phyloP scores from a whole-genome alignment of 225 moss, liverwort and hornwort genomes.

The Pseudoscleropodium purum region DNA sequence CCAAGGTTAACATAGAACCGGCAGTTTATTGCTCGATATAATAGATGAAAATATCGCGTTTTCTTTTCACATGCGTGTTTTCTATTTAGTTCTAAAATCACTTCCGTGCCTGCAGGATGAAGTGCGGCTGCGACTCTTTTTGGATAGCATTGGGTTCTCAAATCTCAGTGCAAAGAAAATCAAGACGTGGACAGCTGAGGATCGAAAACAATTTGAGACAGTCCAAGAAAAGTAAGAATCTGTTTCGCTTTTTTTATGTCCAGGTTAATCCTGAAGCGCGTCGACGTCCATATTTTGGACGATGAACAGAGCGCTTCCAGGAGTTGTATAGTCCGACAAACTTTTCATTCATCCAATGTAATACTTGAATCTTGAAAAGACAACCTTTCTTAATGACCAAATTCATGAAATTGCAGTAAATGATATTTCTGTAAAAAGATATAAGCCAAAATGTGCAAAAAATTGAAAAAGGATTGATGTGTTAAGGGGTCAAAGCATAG shows the following conservation, averaged over 20 bases:
- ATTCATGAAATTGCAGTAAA: too few relatives aligned
- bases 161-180: conserved; percentile 97
- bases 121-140: conserved; percentile 83
- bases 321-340: too few relatives aligned
- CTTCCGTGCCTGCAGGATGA: conserved; percentile 35
- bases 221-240: conserved; percentile 90
- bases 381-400: too few relatives aligned
- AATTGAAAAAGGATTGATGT: too few relatives aligned
- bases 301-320: too few relatives aligned
- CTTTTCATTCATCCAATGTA: too few relatives aligned
- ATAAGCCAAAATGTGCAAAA: too few relatives aligned
- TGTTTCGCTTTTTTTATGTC: neutral
- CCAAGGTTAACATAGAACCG: neutral
- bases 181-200: conserved; percentile 95
- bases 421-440: too few relatives aligned
- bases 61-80: neutral
- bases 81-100: neutral
- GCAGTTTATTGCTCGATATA: neutral
- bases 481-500: too few relatives aligned
- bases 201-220: conserved; percentile 91
- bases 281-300: too few relatives aligned
- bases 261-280: too few relatives aligned
- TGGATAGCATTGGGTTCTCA: conserved; percentile 99
- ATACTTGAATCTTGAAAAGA: too few relatives aligned
- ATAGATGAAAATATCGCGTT: neutral